Base-by-base conservation (phyloP, 768 basidiomycete genomes). In the Suillus subluteus region DNA sequence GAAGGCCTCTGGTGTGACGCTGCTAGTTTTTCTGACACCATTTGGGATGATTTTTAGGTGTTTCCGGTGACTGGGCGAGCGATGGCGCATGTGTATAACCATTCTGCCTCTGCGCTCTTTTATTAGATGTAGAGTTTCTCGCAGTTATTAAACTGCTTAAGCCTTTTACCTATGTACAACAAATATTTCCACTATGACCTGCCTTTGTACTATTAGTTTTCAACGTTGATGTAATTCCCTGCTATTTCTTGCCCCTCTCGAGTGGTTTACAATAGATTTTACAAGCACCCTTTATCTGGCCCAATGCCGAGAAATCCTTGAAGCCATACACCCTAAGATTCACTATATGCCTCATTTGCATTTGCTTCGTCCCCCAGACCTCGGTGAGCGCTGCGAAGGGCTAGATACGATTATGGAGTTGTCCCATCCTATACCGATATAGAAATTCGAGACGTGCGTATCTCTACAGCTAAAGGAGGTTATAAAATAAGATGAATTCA, bases 21-120 rank as follows among this genome's bases (percentile, higher is more conserved):
- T 37, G 44, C 13, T 5, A 65, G 62, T 40, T 13, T n/a, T 21
- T 35, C 46, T 30, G 2, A 32, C 16, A 30, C 18, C 30, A 9
- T 11, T 63, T 38, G 35, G 30, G 30, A 21, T 58, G 63, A 48
- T 67, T 50, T 63, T 48, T 54, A 35, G 73, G 72, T 6, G 44
- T 62, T 18, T 62, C 74, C 0, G 78, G 68, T 4, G 79, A 75
- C 15, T 82, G 81, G 82, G 66, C 67, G 5, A 69, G 80, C 44
- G 71, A 78, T 2, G 82, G 82, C 4, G 63, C 65, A 4, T 82
- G 81, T 6, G 1, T 2, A 18, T 61, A 23, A 59, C 2, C 5
- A 21, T 21, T 30, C 18, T 61, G 16, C 58, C 16, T 30, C 16
- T 3, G 16, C 11, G 5, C 16, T 5, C 23, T 8, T 41, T 41